Conservation (phyloP, 148 eudicot genomes). For the Rhododendron mucronatum region DNA sequence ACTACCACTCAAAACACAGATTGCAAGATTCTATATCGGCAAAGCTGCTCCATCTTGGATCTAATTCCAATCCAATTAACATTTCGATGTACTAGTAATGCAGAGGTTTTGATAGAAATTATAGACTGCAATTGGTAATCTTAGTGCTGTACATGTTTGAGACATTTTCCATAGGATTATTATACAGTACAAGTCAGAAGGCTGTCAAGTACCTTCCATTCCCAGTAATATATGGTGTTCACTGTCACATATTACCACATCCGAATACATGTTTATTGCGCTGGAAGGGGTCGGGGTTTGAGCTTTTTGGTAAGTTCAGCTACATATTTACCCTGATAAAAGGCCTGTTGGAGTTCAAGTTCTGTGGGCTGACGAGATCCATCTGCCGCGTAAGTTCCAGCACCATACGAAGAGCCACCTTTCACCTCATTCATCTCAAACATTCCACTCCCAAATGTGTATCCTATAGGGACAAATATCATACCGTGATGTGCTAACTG, state of each 20-base stretch:
- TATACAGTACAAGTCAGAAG: not conserved
- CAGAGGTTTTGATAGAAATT: not conserved
- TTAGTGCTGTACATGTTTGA: not conserved
- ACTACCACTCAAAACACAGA: not conserved
- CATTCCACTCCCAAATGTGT: constrained; percentile 58
- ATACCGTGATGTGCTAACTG: constrained; percentile 72
- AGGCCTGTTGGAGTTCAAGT: constrained; percentile 60
- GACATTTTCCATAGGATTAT: not conserved
- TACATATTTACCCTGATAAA: constrained; percentile 62
- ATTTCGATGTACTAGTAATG: not conserved
- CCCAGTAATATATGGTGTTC: not conserved
- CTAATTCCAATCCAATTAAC: not conserved
- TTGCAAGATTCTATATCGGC: not conserved
- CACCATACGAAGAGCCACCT: constrained; percentile 66
- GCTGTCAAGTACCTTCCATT: not conserved
- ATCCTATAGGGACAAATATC: constrained; percentile 64
- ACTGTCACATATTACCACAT: not conserved
- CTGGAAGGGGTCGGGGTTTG: constrained; percentile 15
- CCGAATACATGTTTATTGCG: not conserved
- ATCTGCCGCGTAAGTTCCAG: constrained; percentile 70
- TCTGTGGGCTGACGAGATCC: constrained; percentile 60
- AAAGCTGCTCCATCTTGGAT: not conserved
- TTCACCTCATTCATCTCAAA: constrained; percentile 58
- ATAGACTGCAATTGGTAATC: not conserved
- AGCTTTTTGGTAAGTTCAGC: constrained; percentile 59